A percentile compares a stretch with the other conserved stretches of the same genome.
Conservation (phyloP, 2,329 filamentous ascomycete genomes). For the Neofusicoccum sp. region DNA sequence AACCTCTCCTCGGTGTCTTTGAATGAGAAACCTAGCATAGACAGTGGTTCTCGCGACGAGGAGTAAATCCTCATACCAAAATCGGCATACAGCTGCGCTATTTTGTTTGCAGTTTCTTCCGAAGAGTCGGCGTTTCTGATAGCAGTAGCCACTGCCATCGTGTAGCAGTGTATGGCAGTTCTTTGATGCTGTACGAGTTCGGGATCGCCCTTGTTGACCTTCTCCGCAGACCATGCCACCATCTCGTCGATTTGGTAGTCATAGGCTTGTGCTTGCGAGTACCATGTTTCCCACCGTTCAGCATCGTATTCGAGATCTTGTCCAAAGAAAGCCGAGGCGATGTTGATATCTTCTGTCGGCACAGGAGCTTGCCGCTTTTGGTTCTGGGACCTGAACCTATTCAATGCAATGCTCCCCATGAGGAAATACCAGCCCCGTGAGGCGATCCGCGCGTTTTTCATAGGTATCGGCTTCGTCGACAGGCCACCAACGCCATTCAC, state of each 20-base stretch:
- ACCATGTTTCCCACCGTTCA: constrained; percentile 89
- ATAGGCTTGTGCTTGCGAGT: constrained; percentile 81
- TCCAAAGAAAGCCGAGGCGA: constrained; percentile 76
- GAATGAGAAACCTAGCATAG: constrained; percentile 67
- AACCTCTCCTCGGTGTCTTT: constrained; percentile 62
- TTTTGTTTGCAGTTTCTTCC: constrained; percentile 56
- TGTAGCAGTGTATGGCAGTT: constrained; percentile 77
- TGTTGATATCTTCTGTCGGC: constrained; percentile 80
- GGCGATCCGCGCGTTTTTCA: constrained; percentile 70
- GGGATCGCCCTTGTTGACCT: constrained; percentile 79
- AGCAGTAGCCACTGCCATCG: constrained; percentile 67
- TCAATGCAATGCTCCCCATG: constrained; percentile 83
- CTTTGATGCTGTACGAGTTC: constrained; percentile 78
- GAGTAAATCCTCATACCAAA: constrained; percentile 71
- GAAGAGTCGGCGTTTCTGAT: constrained; percentile 59
- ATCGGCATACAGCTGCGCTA: constrained; percentile 68
- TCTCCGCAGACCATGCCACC: constrained; percentile 86
- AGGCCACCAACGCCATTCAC: constrained; percentile 70
- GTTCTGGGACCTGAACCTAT: constrained; percentile 81
- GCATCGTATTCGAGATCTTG: constrained; percentile 82
- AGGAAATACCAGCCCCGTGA: constrained; percentile 90
- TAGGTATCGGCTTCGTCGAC: constrained; percentile 51
- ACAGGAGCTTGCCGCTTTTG: constrained; percentile 77
- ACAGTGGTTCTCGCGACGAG: constrained; percentile 68
- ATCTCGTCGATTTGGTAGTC: constrained; percentile 87